Evolutionary conservation across 257 asterid species (phyloP).

Genomic region (Pogostemon cablin): DNA sequence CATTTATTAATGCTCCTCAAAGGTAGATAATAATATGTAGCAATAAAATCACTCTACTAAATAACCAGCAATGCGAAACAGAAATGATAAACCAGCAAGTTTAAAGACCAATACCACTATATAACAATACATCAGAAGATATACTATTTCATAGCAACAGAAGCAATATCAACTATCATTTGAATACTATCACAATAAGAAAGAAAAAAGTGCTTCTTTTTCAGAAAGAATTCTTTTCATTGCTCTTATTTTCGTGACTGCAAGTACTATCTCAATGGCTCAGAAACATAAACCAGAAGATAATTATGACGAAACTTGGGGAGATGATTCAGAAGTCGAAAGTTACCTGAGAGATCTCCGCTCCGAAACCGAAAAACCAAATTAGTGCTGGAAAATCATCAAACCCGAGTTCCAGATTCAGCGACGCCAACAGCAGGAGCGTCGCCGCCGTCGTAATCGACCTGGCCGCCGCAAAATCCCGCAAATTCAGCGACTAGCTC

Average conservation of each 20-base stretch:
- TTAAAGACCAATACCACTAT: no score
- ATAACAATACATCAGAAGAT: no score
- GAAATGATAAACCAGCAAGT: no score
- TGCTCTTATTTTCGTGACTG: slow-evolving; percentile 10
- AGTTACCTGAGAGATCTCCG: slow-evolving; percentile 25
- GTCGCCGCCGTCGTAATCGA: slow-evolving; percentile 26
- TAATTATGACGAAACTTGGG: neutral
- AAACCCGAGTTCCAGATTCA: slow-evolving; percentile 24
- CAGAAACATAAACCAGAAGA: slow-evolving; percentile 4
- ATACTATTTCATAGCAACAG: no score
- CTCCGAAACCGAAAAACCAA: slow-evolving; percentile 24
- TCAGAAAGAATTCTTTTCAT: neutral
- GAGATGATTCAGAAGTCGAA: neutral
- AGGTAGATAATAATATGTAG: no score
- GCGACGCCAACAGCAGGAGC: neutral
- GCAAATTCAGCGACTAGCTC: slow-evolving; percentile 13
- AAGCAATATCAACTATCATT: neutral
- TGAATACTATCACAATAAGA: neutral
- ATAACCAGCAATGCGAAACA: no score
- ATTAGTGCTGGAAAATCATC: slow-evolving; percentile 24
- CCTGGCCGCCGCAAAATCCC: slow-evolving; percentile 26
- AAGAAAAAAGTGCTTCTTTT: slow-evolving; percentile 5
- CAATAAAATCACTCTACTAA: no score
- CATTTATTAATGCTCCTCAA: no score
- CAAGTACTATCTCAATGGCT: slow-evolving; percentile 14